A percentile compares a stretch with the other conserved stretches of the same genome.
phyloP scores from a whole-genome alignment of 2,329 filamentous ascomycete species.

The Penicillium sp. region DNA sequence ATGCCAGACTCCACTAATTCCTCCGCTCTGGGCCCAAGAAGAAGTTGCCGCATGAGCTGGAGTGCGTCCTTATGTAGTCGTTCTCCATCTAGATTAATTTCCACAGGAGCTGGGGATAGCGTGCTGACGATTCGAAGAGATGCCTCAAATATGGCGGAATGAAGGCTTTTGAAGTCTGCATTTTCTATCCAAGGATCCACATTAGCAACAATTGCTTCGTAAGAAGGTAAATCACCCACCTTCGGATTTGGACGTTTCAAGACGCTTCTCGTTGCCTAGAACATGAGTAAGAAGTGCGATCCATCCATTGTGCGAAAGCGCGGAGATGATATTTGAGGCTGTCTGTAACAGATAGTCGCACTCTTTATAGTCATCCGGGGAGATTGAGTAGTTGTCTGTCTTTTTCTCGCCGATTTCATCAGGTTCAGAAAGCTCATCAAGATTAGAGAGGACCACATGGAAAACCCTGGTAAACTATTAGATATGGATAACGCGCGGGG shows the following conservation, averaged over 20 bases:
- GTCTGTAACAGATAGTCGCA: constrained; percentile 77
- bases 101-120: constrained; percentile 15
- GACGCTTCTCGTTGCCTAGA: constrained; percentile 50
- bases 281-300: constrained; percentile 65
- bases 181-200: constrained; percentile 22
- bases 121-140: constrained; percentile 32
- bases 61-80: constrained; percentile 71
- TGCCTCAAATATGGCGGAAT: constrained; percentile 35
- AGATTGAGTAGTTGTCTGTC: constrained; percentile 49
- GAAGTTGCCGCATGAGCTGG: constrained; percentile 57
- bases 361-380: constrained; percentile 67
- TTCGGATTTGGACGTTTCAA: constrained; percentile 51
- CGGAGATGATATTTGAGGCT: constrained; percentile 69
- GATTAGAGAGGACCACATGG: constrained; percentile 36
- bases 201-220: not conserved
- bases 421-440: constrained; percentile 35
- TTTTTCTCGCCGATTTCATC: constrained; percentile 18
- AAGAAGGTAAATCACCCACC: constrained; percentile 32
- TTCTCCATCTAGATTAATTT: constrained; percentile 55
- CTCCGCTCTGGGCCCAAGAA: constrained; percentile 42
- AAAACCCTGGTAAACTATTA: constrained; percentile 34
- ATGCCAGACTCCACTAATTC: constrained; percentile 53
- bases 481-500: constrained; percentile 8
- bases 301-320: constrained; percentile 69
- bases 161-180: constrained; percentile 32